A percentile compares a stretch with the other conserved stretches of the same genome.
phyloP scores from a whole-genome alignment of 2,329 filamentous ascomycete species.

The Penicillium sp. region DNA sequence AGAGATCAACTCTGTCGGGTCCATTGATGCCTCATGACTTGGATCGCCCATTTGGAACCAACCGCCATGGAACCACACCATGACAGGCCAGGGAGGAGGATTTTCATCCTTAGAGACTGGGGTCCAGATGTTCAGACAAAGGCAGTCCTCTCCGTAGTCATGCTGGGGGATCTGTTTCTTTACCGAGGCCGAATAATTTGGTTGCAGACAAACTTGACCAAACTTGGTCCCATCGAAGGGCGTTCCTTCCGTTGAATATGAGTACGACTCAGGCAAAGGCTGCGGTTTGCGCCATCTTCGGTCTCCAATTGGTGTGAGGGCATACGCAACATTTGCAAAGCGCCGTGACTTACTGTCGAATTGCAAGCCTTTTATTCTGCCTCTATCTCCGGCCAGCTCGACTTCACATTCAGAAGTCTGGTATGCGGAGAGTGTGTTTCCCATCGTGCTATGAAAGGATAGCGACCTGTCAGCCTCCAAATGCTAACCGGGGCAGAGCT shows the following conservation, averaged over 20 bases:
- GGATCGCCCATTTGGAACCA: constrained; percentile 56
- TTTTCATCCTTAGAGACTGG: constrained; percentile 35
- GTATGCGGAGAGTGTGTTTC: constrained; percentile 22
- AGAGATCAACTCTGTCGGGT: constrained; percentile 49
- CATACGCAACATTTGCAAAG: constrained; percentile 46
- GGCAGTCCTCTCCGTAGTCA: constrained; percentile 53
- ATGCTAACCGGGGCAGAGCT: not conserved
- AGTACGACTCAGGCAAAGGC: constrained; percentile 38
- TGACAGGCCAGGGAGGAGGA: constrained; percentile 33
- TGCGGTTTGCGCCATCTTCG: constrained; percentile 47
- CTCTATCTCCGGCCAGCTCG: constrained; percentile 1
- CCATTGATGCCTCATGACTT: constrained; percentile 48
- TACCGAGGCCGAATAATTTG: constrained; percentile 33
- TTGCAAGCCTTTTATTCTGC: constrained; percentile 25
- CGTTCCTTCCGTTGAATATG: constrained; percentile 27
- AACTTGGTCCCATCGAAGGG: constrained; percentile 47
- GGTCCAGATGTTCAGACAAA: constrained; percentile 57
- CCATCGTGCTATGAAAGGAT: constrained; percentile 12
- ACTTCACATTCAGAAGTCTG: constrained; percentile 16
- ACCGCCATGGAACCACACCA: constrained; percentile 47
- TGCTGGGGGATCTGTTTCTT: constrained; percentile 26
- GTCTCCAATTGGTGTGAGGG: constrained; percentile 44
- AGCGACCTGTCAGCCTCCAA: not conserved
- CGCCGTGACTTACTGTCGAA: constrained; percentile 33
- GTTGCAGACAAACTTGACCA: constrained; percentile 48